These are phyloP conservation scores for Spergularia marina DNA, from an alignment of 148 eudicot genomes.

Conservation along the genomic window DNA sequence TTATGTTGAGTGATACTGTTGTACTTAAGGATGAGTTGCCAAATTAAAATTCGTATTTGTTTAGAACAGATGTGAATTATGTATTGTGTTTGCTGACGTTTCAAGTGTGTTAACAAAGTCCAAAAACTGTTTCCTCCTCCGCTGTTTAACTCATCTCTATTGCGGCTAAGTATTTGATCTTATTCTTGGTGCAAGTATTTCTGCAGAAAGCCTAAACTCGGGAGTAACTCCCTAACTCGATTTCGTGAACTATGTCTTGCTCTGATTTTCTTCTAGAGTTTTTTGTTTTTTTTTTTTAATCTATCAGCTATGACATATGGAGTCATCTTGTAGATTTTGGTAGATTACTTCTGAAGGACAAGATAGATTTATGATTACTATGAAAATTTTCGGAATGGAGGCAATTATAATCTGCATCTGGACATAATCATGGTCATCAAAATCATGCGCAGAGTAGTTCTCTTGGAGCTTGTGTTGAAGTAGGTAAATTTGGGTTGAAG, in stretches of 20 bases:
- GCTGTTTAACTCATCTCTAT: background rate
- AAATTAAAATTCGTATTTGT: too few species aligned
- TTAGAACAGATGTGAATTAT: too few species aligned
- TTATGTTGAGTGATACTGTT: background rate
- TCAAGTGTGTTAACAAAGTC: too few species aligned
- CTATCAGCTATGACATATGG: too few species aligned
- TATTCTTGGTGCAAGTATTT: background rate
- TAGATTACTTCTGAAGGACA: background rate
- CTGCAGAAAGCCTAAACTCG: background rate
- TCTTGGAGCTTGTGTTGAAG: constrained; percentile 60
- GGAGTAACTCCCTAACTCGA: background rate
- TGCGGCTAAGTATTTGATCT: background rate
- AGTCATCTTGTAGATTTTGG: too few species aligned
- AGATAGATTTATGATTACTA: background rate
- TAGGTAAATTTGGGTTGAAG: constrained; percentile 65
- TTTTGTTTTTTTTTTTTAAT: background rate
- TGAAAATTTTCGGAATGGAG: background rate
- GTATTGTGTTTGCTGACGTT: too few species aligned
- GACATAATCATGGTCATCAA: constrained; percentile 39
- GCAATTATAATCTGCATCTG: constrained; percentile 26
- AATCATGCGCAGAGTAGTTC: constrained; percentile 40
- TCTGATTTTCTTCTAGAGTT: background rate
- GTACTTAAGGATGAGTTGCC: background rate
- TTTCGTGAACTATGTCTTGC: background rate
- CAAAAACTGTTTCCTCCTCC: too few species aligned